Conservation (phyloP, 805 yeast genomes). For the Zygotorulaspora chibaensis region DNA sequence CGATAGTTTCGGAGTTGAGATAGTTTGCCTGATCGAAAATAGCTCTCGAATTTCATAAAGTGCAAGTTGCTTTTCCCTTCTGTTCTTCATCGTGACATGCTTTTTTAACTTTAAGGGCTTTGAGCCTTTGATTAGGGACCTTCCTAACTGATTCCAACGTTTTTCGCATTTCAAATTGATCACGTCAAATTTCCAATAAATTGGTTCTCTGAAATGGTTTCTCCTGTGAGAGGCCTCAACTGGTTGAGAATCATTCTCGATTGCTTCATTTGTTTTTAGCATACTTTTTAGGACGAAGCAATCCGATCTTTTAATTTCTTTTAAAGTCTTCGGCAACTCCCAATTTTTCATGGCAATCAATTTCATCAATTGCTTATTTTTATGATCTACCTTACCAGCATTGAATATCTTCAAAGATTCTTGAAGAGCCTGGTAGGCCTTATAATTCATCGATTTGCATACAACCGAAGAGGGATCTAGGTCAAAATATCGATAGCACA, state of each 20-base stretch:
- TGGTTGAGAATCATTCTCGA: constrained; percentile 5
- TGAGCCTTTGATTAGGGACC: constrained; percentile 13
- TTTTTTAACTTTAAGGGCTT: constrained; percentile 15
- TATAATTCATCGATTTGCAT: constrained; percentile 9
- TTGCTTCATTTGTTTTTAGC: constrained; percentile 14
- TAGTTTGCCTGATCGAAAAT: constrained; percentile 26
- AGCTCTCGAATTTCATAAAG: constrained; percentile 17
- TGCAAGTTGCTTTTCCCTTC: constrained; percentile 3
- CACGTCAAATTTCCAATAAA: constrained; percentile 20
- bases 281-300: constrained; percentile 16
- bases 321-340: constrained; percentile 13
- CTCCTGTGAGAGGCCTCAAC: background rate
- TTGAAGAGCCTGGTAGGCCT: constrained; percentile 6
- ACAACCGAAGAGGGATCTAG: constrained; percentile 2
- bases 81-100: constrained; percentile 6
- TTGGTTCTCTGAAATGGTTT: constrained; percentile 1
- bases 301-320: constrained; percentile 15
- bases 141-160: constrained; percentile 29
- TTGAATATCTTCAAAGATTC: constrained; percentile 4
- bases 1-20: constrained; percentile 18
- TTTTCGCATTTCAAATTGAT: constrained; percentile 20
- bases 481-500: constrained; percentile 19
- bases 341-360: constrained; percentile 13
- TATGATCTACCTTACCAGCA: background rate
- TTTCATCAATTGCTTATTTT: constrained; percentile 1